Base-by-base conservation (phyloP, 2,329 filamentous ascomycete species). In the Stagonosporopsis chrysanthemi region DNA sequence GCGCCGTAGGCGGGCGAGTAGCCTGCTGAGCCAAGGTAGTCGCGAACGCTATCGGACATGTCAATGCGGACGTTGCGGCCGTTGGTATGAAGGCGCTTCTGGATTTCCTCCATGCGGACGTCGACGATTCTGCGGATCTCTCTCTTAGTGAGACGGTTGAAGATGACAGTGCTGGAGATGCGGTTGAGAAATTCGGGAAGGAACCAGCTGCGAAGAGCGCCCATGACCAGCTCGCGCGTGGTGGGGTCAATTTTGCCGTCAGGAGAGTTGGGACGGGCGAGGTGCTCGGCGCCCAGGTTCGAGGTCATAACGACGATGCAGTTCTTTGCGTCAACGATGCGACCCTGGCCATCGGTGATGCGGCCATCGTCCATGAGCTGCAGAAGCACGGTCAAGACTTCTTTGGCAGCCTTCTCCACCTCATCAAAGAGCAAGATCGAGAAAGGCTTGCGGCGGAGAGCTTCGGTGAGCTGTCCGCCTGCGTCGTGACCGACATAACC, bases 301-400 rank as follows among this genome's bases (percentile, higher is more conserved):
- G 92, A 97, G 0, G 95, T 99, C 92, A 99, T 96, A 78, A 99
- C 95, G 40, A 99, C 94, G 67, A 99, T 98, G 76, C 94, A 98
- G 84, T 99, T 99, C 80, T 89, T 92, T 59, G 94, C 95, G 70
- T 99, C 95, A 52, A 99, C 88, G 46, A 97, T 84, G 75, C 95
- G 88, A 74, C 95, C 95, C 85, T 98, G 96, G 44, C 95, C 95
- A 73, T 99, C 95, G 14, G 95, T 99, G 78, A 99, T 98, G 70
- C 95, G 92, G 28, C 95, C 95, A 72, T 99, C 95, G 71, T 99
- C 95, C 92, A 99, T 98, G 72, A 99, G 91, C 78, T 99, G 95
- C n/a, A 99, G 86, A 35, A 99, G 87, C 15, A 99, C 95, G 0
- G 95, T 99, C 40, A 99, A 83, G 1, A 99, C 87, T 80, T 99